Conservation (phyloP, 106 monocot species). For the Allium fistulosum region DNA sequence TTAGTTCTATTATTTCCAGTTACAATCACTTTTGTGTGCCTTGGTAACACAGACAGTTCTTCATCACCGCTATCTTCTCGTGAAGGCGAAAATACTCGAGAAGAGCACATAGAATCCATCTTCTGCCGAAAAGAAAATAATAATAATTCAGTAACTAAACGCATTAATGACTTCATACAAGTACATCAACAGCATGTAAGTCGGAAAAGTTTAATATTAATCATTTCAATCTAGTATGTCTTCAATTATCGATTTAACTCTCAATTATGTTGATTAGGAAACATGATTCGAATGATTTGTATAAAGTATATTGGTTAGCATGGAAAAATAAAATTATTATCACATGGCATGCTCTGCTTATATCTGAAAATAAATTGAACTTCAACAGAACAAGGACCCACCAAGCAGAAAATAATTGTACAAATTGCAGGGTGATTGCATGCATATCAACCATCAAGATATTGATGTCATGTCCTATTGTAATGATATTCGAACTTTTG, state of each 20-base stretch:
- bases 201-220: too few species aligned
- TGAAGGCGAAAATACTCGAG: constrained; percentile 30
- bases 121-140: not conserved
- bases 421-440: not conserved
- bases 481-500: not conserved
- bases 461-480: not conserved
- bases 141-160: too few species aligned
- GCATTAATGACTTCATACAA: too few species aligned
- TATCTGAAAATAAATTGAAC: not conserved
- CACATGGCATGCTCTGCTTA: too few species aligned
- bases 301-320: too few species aligned
- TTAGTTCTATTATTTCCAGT: constrained; percentile 90
- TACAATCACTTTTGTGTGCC: constrained; percentile 88
- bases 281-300: not conserved
- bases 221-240: too few species aligned
- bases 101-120: constrained; percentile 58
- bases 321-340: too few species aligned
- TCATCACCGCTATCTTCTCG: constrained; percentile 83
- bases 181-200: too few species aligned
- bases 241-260: not conserved
- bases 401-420: constrained; percentile 1
- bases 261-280: not conserved
- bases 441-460: constrained; percentile 2
- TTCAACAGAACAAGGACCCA: constrained; percentile 1
- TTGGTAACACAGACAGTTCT: constrained; percentile 75